Percentiles rank a stretch among this genome's conserved stretches.
Conservation (phyloP, 2,329 filamentous ascomycete genomes). For the Triangularia setosa region DNA sequence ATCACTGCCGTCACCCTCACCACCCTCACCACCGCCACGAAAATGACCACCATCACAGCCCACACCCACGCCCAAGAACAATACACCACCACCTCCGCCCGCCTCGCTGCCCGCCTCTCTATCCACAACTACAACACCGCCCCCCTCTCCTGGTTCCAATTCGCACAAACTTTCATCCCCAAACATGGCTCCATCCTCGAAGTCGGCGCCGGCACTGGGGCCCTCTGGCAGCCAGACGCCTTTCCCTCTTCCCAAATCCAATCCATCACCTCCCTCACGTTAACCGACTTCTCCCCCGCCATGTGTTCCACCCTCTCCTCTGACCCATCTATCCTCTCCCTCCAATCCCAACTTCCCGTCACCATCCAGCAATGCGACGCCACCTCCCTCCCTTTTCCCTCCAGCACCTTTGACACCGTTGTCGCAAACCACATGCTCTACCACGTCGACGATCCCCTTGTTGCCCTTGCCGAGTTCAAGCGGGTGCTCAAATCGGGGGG, state of each 20-base stretch:
- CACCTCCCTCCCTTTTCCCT: conserved; percentile 4
- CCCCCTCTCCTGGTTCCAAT: conserved; percentile 6
- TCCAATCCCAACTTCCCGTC: background rate
- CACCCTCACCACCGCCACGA: background rate
- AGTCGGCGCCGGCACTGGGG: conserved; percentile 11
- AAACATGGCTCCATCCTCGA: conserved; percentile 8
- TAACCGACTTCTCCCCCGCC: conserved; percentile 13
- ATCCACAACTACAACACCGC: conserved; percentile 12
- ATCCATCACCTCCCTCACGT: background rate
- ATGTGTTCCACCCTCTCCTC: conserved; percentile 4
- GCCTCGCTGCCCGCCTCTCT: conserved; percentile 8
- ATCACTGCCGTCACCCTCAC: background rate
- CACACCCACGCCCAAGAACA: conserved; percentile 7
- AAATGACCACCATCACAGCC: background rate
- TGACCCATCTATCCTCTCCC: background rate
- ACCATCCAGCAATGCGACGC: conserved; percentile 8
- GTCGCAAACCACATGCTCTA: conserved; percentile 14
- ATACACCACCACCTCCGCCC: conserved; percentile 9
- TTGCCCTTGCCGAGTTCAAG: background rate
- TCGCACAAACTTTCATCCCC: conserved; percentile 7
- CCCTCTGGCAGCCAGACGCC: conserved; percentile 5
- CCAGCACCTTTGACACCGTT: background rate
- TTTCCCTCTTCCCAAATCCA: background rate
- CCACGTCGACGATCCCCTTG: conserved; percentile 6
- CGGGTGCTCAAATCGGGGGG: conserved; percentile 3